phyloP scores from a whole-genome alignment of 768 basidiomycete species.

The Stropharia rugosoannulata region DNA sequence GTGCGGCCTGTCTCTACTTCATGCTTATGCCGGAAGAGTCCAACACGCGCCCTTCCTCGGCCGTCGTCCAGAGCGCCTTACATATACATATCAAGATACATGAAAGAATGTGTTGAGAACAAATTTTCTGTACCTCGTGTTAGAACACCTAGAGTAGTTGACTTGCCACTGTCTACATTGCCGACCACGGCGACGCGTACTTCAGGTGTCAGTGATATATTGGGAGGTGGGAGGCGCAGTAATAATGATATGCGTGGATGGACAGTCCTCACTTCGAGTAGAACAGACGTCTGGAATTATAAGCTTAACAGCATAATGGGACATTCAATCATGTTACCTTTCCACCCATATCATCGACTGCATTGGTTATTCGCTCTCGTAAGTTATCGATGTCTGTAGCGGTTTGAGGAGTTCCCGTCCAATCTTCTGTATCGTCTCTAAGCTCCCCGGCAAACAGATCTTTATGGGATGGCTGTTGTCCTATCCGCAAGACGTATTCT shows the following conservation, averaged over 20 bases:
- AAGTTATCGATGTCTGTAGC: slow-evolving; percentile 52
- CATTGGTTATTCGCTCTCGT: slow-evolving; percentile 38
- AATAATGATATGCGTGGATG: slow-evolving; percentile 61
- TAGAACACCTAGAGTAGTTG: slow-evolving; percentile 90
- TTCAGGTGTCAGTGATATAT: slow-evolving; percentile 80
- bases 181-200: slow-evolving; percentile 96
- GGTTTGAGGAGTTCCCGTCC: slow-evolving; percentile 53
- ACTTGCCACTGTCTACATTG: slow-evolving; percentile 93
- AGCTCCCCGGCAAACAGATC: slow-evolving; percentile 57
- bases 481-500: slow-evolving; percentile 76
- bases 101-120: slow-evolving; percentile 1
- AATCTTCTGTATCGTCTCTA: slow-evolving; percentile 44
- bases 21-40: slow-evolving; percentile 94
- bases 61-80: slow-evolving; percentile 80
- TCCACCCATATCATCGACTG: slow-evolving; percentile 77
- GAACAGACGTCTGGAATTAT: slow-evolving; percentile 48
- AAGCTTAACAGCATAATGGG: not conserved
- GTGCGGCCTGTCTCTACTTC: slow-evolving; percentile 96
- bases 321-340: slow-evolving; percentile 46
- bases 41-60: slow-evolving; percentile 78
- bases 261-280: slow-evolving; percentile 45
- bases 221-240: slow-evolving; percentile 73
- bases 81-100: not conserved
- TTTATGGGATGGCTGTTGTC: slow-evolving; percentile 58
- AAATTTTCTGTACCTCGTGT: slow-evolving; percentile 66